Percentiles rank a stretch among this genome's conserved stretches.
Evolutionary conservation across 148 eudicot species (phyloP).

Genomic region (Fagopyrum tataricum): DNA sequence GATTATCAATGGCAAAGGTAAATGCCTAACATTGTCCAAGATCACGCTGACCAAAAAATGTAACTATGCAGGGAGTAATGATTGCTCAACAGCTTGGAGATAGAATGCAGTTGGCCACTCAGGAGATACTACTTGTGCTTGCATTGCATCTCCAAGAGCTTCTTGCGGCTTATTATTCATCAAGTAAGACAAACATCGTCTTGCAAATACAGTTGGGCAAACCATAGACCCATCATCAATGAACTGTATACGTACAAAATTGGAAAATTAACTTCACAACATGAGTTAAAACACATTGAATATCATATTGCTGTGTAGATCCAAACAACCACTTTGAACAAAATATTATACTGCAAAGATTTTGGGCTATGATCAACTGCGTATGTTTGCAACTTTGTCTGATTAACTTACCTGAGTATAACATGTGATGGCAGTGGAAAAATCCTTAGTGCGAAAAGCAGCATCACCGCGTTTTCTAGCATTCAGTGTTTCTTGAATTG

Average conservation of each 20-base stretch:
- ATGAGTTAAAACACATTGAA: not conserved
- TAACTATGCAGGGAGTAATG: no score
- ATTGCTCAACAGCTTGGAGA: slow-evolving; percentile 50
- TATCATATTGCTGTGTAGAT: not conserved
- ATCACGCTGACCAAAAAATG: no score
- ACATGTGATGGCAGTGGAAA: slow-evolving; percentile 42
- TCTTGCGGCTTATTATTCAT: slow-evolving; percentile 57
- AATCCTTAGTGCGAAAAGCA: slow-evolving; percentile 64
- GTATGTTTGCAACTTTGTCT: not conserved
- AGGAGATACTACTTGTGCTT: slow-evolving; percentile 48
- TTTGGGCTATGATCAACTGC: not conserved
- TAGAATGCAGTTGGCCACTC: slow-evolving; percentile 56
- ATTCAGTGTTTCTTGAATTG: slow-evolving; percentile 67
- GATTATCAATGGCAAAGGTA: no score
- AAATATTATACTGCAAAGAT: no score
- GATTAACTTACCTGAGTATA: slow-evolving; percentile 56
- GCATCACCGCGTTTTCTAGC: slow-evolving; percentile 62
- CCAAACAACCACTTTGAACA: not conserved
- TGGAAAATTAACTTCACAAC: not conserved
- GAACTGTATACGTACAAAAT: not conserved
- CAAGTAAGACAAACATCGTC: slow-evolving; percentile 49
- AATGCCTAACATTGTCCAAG: no score
- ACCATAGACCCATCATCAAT: slow-evolving; percentile 65
- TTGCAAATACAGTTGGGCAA: slow-evolving; percentile 55
- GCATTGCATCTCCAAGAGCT: slow-evolving; percentile 63